A percentile compares a stretch with the other conserved stretches of the same genome.
Conservation (phyloP, 306 rosid species). For the Quercus rubra region DNA sequence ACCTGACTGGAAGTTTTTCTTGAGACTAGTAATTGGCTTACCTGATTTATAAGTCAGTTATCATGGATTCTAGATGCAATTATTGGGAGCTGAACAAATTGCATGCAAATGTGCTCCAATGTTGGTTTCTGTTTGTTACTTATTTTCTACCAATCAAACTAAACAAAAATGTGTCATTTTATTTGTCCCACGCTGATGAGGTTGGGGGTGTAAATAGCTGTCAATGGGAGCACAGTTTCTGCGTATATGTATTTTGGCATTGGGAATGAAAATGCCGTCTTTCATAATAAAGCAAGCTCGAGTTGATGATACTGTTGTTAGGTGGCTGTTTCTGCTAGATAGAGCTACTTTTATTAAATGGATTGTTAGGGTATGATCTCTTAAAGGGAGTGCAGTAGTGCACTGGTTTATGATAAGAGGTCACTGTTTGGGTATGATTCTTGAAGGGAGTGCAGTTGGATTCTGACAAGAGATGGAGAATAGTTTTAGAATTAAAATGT, state of each 20-base stretch:
- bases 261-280: neutral
- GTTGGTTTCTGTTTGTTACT: neutral
- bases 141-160: no score
- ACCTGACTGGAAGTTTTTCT: neutral
- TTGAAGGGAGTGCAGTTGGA: no score
- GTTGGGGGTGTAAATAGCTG: neutral
- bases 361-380: no score
- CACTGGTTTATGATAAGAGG: no score
- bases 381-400: no score
- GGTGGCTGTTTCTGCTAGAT: neutral
- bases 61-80: neutral
- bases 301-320: neutral
- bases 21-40: neutral
- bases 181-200: neutral
- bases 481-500: no score
- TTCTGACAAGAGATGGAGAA: no score
- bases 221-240: neutral
- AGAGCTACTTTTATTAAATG: no score
- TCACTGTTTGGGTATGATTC: no score
- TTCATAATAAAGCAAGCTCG: neutral
- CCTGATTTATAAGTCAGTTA: neutral
- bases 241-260: neutral
- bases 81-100: neutral
- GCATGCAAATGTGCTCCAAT: neutral
- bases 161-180: no score